Evolutionary conservation across 73 alveolate species (phyloP).

Genomic region (Stentor coeruleus): DNA sequence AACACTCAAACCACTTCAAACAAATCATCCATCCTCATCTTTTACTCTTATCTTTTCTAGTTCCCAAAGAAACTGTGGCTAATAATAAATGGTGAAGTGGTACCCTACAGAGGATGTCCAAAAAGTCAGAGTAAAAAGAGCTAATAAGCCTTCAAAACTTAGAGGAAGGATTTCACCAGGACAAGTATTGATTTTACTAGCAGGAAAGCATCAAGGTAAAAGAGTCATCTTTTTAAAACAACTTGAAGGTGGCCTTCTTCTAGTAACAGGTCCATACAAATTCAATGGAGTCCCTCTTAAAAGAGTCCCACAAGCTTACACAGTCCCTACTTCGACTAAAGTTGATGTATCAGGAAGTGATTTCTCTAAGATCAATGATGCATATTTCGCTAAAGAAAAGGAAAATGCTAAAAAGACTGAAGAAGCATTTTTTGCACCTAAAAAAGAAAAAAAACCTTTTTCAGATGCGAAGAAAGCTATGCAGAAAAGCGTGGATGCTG

Average conservation of each 20-base stretch:
- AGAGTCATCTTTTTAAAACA: constrained; percentile 90
- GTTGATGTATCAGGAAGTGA: constrained; percentile 64
- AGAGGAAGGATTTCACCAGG: constrained; percentile 76
- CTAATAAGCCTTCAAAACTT: constrained; percentile 75
- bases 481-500: too few species aligned
- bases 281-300: constrained; percentile 89
- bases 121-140: too few species aligned
- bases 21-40: too few species aligned
- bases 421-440: constrained; percentile 17
- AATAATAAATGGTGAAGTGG: too few species aligned
- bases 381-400: constrained; percentile 36
- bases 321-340: constrained; percentile 78
- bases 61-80: too few species aligned
- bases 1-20: too few species aligned
- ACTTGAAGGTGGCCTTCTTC: constrained; percentile 79
- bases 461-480: too few species aligned
- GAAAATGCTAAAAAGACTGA: constrained; percentile 29
- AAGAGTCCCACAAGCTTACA: constrained; percentile 84
- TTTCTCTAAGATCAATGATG: constrained; percentile 39
- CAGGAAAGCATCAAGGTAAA: constrained; percentile 92
- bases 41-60: too few species aligned
- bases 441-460: too few species aligned
- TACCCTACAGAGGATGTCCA: too few species aligned
- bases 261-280: constrained; percentile 93
- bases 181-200: constrained; percentile 69